A percentile compares a stretch with the other conserved stretches of the same genome.
phyloP scores from a whole-genome alignment of 176 grass and related monocot species.

The Oropetium thomaeum region DNA sequence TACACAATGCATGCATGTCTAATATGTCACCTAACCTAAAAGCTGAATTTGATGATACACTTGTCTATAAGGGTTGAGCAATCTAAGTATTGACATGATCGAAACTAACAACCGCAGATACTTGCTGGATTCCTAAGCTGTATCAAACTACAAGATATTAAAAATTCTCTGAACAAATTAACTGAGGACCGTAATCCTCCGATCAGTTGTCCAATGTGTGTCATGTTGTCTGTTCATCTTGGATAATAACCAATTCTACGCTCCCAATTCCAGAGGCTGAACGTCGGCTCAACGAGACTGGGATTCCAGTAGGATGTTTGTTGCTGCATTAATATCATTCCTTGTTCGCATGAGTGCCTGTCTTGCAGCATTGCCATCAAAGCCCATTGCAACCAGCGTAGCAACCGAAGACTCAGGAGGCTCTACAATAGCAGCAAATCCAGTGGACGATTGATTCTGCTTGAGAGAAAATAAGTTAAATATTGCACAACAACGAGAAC shows the following conservation, averaged over 20 bases:
- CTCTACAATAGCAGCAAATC: conserved; percentile 51
- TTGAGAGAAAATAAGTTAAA: conserved; percentile 29
- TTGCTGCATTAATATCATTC: conserved; percentile 87
- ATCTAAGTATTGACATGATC: conserved; percentile 40
- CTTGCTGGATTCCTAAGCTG: conserved; percentile 28
- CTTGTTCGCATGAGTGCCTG: conserved; percentile 72
- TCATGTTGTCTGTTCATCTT: conserved; percentile 11
- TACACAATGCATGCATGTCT: conserved; percentile 34
- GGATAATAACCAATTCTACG: conserved; percentile 9
- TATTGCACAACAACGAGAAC: background rate
- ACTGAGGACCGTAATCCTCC: background rate
- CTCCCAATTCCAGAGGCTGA: conserved; percentile 8
- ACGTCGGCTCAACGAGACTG: conserved; percentile 52
- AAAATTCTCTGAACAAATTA: conserved; percentile 12
- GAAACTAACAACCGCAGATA: conserved; percentile 24
- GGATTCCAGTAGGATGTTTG: conserved; percentile 93
- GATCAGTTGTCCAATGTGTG: background rate
- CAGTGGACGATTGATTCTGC: conserved; percentile 41
- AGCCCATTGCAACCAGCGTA: conserved; percentile 89
- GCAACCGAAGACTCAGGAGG: conserved; percentile 80
- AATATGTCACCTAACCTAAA: conserved; percentile 35
- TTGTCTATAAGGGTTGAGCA: conserved; percentile 15
- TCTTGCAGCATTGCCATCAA: conserved; percentile 73
- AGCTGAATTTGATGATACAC: conserved; percentile 23
- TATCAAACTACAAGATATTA: background rate